phyloP scores from a whole-genome alignment of 495 filamentous ascomycete species.

The Penicillium desertorum region DNA sequence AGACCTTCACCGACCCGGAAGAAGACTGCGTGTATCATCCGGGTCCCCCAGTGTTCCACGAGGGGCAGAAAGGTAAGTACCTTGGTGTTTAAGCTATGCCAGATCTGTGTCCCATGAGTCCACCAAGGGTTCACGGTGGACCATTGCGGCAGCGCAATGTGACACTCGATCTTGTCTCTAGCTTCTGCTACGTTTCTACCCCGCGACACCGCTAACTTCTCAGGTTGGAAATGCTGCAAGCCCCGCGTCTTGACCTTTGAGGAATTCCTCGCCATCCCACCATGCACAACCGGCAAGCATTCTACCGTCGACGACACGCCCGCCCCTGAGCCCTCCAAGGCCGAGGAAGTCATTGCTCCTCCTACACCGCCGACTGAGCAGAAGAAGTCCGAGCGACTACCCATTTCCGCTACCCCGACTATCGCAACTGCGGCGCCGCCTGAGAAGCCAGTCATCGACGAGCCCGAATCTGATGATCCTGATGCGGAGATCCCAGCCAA shows the following conservation, averaged over 20 bases:
- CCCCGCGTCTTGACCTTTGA: conserved; percentile 97
- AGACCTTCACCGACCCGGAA: conserved; percentile 76
- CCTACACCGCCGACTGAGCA: conserved; percentile 30
- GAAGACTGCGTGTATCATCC: conserved; percentile 92
- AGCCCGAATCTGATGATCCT: conserved; percentile 86
- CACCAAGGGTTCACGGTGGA: not conserved
- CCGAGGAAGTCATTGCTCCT: conserved; percentile 33
- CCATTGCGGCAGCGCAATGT: not conserved
- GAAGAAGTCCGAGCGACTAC: conserved; percentile 33
- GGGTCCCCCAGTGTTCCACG: conserved; percentile 92
- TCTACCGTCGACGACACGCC: conserved; percentile 79
- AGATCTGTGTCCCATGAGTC: conserved; percentile 10
- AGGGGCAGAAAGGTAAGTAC: conserved; percentile 93
- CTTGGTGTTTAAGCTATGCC: conserved; percentile 33
- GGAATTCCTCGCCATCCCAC: conserved; percentile 91
- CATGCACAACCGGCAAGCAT: conserved; percentile 93
- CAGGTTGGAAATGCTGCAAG: conserved; percentile 99
- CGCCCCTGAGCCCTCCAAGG: conserved; percentile 49
- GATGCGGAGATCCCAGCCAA: conserved; percentile 66
- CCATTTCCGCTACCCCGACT: conserved; percentile 42
- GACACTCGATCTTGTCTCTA: not conserved
- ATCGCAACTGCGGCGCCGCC: conserved; percentile 56
- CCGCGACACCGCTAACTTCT: conserved; percentile 11
- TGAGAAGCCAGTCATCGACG: conserved; percentile 64
- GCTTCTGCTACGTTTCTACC: not conserved